These are phyloP conservation scores for Phylloporus sp. DNA, from an alignment of 768 basidiomycete species.

Conservation along the genomic window DNA sequence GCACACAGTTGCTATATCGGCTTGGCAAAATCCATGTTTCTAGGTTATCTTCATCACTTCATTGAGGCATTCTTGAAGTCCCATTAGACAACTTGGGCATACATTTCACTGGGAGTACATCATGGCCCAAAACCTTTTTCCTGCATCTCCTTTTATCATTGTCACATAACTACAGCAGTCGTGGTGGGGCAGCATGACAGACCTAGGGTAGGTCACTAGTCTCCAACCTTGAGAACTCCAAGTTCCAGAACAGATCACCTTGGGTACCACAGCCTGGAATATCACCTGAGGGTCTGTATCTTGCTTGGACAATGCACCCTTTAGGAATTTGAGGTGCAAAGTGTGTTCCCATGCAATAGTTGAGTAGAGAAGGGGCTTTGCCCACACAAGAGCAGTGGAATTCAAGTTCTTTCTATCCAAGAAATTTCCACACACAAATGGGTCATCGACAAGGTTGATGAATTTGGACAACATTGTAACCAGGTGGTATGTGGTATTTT, in stretches of 20 bases:
- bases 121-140: not conserved
- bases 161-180: not conserved
- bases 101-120: not conserved
- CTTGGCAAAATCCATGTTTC: not conserved
- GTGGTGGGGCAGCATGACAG: not conserved
- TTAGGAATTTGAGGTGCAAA: too few species aligned
- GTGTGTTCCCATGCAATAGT: too few species aligned
- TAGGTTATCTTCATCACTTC: not conserved
- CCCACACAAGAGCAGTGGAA: too few species aligned
- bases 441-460: too few species aligned
- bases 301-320: not conserved
- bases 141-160: not conserved
- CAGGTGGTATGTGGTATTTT: not conserved
- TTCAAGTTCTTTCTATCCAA: too few species aligned
- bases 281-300: too few species aligned
- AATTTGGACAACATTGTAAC: too few species aligned
- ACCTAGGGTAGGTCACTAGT: too few species aligned
- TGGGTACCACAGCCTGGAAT: not conserved
- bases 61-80: not conserved
- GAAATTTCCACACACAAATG: too few species aligned
- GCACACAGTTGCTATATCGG: not conserved
- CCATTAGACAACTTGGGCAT: not conserved
- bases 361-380: too few species aligned
- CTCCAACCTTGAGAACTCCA: too few species aligned
- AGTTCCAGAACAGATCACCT: too few species aligned